phyloP scores from a whole-genome alignment of 371 early-diverging fungal species.

The Syncephalastrum monosporum region DNA sequence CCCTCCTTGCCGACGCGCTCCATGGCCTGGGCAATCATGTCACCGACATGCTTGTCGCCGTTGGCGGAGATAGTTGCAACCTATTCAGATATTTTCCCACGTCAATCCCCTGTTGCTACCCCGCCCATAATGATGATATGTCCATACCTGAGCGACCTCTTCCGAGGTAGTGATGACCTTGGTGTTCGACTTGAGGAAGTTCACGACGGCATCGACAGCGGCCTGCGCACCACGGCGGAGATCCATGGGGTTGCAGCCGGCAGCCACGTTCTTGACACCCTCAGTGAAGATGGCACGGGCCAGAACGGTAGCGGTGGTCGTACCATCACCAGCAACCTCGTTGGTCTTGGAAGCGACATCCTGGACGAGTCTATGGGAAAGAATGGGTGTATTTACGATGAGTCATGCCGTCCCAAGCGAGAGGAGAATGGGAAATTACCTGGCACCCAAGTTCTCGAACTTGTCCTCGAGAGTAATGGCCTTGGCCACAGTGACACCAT shows the following conservation, averaged over 20 bases:
- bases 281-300: constrained; percentile 98
- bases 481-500: constrained; percentile 99
- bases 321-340: constrained; percentile 98
- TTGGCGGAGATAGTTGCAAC: constrained; percentile 98
- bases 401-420: background rate
- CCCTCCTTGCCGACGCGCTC: constrained; percentile 99
- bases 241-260: constrained; percentile 98
- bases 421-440: constrained; percentile 34
- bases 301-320: constrained; percentile 98
- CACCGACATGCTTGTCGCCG: constrained; percentile 95
- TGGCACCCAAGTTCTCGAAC: constrained; percentile 97
- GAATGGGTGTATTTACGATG: background rate
- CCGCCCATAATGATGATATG: background rate
- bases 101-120: constrained; percentile 6
- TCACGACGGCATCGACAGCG: constrained; percentile 90
- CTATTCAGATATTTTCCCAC: constrained; percentile 25
- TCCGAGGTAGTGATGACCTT: constrained; percentile 90
- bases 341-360: constrained; percentile 99
- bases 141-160: constrained; percentile 88
- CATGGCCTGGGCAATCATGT: constrained; percentile 97
- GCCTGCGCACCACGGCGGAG: constrained; percentile 94
- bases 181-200: constrained; percentile 83
- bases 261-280: constrained; percentile 98
- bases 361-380: constrained; percentile 79
- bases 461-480: constrained; percentile 93